A percentile compares a stretch with the other conserved stretches of the same genome.
These are phyloP conservation scores for Zygosaccharomyces pseudorouxii DNA, from an alignment of 805 yeast species.

Conservation along the genomic window DNA sequence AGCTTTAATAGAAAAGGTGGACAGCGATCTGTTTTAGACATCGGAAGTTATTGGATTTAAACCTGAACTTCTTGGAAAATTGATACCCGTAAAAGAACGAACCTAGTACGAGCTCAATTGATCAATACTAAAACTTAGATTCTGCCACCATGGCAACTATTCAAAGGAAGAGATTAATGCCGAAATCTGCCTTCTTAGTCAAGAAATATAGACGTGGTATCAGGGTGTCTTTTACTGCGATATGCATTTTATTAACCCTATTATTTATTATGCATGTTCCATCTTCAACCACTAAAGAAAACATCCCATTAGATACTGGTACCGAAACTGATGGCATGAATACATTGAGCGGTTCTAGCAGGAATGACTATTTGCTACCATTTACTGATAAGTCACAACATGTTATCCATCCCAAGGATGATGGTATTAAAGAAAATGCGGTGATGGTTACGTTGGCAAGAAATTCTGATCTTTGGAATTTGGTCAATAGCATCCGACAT, in stretches of 20 bases:
- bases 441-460: constrained; percentile 67
- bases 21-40: neutral
- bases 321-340: neutral
- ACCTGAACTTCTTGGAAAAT: neutral
- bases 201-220: constrained; percentile 29
- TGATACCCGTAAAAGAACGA: neutral
- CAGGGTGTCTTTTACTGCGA: constrained; percentile 23
- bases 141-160: constrained; percentile 8
- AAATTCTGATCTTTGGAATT: constrained; percentile 54
- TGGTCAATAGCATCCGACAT: constrained; percentile 55
- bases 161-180: constrained; percentile 30
- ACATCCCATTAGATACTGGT: neutral
- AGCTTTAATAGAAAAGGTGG: neutral
- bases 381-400: constrained; percentile 30
- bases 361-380: constrained; percentile 22
- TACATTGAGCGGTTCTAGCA: neutral
- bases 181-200: constrained; percentile 30
- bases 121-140: neutral
- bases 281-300: constrained; percentile 1
- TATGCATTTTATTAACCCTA: constrained; percentile 19
- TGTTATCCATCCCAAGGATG: constrained; percentile 30
- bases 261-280: constrained; percentile 15
- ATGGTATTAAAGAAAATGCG: constrained; percentile 48
- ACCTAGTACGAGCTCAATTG: neutral
- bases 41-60: neutral